A percentile compares a stretch with the other conserved stretches of the same genome.
phyloP scores from a whole-genome alignment of 148 eudicot genomes.

The Dianthus caryophyllus region DNA sequence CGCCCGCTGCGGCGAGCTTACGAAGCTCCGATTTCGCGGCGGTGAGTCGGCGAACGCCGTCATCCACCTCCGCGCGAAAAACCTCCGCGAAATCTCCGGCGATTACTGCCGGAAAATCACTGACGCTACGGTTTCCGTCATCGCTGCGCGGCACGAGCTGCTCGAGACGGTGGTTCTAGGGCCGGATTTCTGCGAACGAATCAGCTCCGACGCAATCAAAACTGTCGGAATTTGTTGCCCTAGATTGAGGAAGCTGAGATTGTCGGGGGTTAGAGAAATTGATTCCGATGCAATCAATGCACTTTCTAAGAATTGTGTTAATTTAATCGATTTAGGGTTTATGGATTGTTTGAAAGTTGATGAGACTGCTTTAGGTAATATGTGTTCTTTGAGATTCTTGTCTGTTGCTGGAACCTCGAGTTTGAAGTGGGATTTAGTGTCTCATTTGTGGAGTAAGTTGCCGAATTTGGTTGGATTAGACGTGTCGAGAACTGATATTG shows the following conservation, averaged over 20 bases:
- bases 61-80: slow-evolving; percentile 53
- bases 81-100: slow-evolving; percentile 61
- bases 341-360: slow-evolving; percentile 79
- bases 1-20: slow-evolving; percentile 54
- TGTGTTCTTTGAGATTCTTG: slow-evolving; percentile 53
- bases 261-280: slow-evolving; percentile 76
- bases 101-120: slow-evolving; percentile 73
- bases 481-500: slow-evolving; percentile 80
- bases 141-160: slow-evolving; percentile 72
- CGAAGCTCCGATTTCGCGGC: slow-evolving; percentile 71
- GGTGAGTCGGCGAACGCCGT: slow-evolving; percentile 77
- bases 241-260: slow-evolving; percentile 43
- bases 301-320: slow-evolving; percentile 50
- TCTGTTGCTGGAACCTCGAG: slow-evolving; percentile 79
- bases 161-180: slow-evolving; percentile 73
- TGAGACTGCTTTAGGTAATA: slow-evolving; percentile 62
- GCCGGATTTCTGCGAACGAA: slow-evolving; percentile 78
- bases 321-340: slow-evolving; percentile 71
- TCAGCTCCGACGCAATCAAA: slow-evolving; percentile 70
- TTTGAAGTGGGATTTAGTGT: slow-evolving; percentile 70
- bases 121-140: slow-evolving; percentile 71
- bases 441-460: slow-evolving; percentile 59
- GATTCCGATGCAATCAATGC: slow-evolving; percentile 65
- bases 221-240: slow-evolving; percentile 76
- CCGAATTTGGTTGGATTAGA: slow-evolving; percentile 72